phyloP scores from a whole-genome alignment of 2,329 filamentous ascomycete species.

The Capronia epimyces region DNA sequence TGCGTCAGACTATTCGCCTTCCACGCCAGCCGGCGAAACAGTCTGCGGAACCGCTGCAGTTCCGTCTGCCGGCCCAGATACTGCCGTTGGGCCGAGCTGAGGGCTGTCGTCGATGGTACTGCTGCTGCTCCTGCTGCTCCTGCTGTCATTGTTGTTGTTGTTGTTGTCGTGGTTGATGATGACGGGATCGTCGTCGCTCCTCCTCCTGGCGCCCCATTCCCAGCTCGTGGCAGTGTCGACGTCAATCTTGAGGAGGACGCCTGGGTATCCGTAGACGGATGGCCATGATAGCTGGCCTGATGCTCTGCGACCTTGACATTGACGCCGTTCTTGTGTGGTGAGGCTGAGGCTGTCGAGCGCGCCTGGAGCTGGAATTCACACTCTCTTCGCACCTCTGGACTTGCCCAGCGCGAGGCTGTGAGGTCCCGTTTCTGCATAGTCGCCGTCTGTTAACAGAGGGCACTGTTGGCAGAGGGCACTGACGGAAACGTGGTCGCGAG shows the following conservation, averaged over 20 bases:
- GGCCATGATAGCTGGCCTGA: background rate
- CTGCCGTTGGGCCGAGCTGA: conserved; percentile 14
- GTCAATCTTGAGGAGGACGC: background rate
- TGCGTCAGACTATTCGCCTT: conserved; percentile 24
- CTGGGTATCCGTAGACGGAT: background rate
- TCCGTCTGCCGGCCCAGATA: conserved; percentile 15
- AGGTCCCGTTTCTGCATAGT: conserved; percentile 11
- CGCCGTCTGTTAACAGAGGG: background rate
- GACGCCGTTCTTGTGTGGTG: conserved; percentile 1
- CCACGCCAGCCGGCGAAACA: conserved; percentile 23
- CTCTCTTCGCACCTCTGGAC: conserved; percentile 18
- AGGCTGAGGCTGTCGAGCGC: conserved; percentile 9
- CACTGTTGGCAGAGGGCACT: background rate
- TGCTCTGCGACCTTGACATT: background rate
- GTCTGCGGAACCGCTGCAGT: conserved; percentile 20
- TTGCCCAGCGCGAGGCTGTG: conserved; percentile 23
- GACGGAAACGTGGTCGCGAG: no score
- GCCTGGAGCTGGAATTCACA: conserved; percentile 12
- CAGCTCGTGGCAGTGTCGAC: background rate
- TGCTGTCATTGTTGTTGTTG: background rate
- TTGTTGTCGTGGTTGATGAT: background rate
- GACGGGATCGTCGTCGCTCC: background rate
- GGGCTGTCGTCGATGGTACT: background rate
- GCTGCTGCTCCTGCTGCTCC: background rate
- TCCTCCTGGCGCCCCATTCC: no score